Evolutionary conservation across 345 rosid genomes (phyloP).

Genomic region (Corchorus olitorius): DNA sequence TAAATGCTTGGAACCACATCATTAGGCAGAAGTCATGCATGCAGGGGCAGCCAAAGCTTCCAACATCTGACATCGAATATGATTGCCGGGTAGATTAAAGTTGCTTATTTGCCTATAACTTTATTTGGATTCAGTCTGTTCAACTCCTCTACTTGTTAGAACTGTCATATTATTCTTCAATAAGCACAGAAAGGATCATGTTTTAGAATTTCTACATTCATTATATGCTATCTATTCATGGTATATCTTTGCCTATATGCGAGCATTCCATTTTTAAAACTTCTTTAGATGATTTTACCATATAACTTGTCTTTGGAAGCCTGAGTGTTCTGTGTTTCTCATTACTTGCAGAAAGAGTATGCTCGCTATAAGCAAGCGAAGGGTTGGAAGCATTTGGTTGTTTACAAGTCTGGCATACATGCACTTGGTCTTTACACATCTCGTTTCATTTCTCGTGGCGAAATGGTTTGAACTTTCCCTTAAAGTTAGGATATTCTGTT

Average conservation of each 20-base stretch:
- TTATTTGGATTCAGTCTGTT: neutral
- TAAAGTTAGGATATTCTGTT: neutral
- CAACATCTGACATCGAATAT: slow-evolving; percentile 35
- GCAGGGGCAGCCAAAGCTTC: slow-evolving; percentile 34
- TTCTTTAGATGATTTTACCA: neutral
- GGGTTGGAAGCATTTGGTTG: slow-evolving; percentile 59
- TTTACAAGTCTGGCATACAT: slow-evolving; percentile 65
- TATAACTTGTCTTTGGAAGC: neutral
- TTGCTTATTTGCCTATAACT: slow-evolving; percentile 8
- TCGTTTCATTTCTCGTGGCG: slow-evolving; percentile 51
- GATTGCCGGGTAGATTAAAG: slow-evolving; percentile 47
- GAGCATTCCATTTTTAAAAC: neutral
- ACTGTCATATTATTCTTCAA: neutral
- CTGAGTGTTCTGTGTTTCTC: neutral
- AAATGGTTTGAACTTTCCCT: slow-evolving; percentile 49
- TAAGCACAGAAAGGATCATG: neutral
- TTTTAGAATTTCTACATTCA: neutral
- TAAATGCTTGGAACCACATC: slow-evolving; percentile 64
- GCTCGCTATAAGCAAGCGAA: slow-evolving; percentile 48
- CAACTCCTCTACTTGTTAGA: neutral
- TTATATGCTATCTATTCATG: neutral
- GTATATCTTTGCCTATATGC: neutral
- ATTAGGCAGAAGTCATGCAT: slow-evolving; percentile 48
- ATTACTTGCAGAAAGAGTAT: slow-evolving; percentile 55
- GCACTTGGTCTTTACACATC: slow-evolving; percentile 65